Evolutionary conservation across 495 filamentous ascomycete species (phyloP).

Genomic region (Penicillium steckii): DNA sequence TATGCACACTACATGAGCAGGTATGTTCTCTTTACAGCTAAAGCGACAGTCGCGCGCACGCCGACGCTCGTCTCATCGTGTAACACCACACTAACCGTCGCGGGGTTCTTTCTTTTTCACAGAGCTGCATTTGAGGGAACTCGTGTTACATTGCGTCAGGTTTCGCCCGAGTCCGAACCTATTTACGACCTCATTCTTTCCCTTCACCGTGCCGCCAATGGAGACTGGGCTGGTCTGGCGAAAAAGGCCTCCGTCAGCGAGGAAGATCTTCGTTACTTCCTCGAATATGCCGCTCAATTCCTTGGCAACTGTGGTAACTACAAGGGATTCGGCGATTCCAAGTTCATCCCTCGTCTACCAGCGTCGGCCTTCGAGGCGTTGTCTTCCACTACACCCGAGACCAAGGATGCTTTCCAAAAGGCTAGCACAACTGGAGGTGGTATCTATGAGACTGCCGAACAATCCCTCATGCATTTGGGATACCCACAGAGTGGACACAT

Average conservation of each 20-base stretch:
- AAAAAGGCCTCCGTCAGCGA: slow-evolving; percentile 67
- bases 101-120: slow-evolving; percentile 9
- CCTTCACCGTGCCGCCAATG: slow-evolving; percentile 68
- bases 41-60: neutral
- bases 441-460: slow-evolving; percentile 67
- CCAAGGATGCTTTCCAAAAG: slow-evolving; percentile 63
- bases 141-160: slow-evolving; percentile 81
- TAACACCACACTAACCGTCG: slow-evolving; percentile 7
- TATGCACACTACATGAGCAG: slow-evolving; percentile 93
- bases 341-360: slow-evolving; percentile 82
- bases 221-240: slow-evolving; percentile 75
- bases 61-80: neutral
- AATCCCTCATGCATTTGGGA: slow-evolving; percentile 77
- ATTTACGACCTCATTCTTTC: slow-evolving; percentile 91
- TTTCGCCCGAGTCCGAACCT: slow-evolving; percentile 83
- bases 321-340: slow-evolving; percentile 92
- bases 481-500: slow-evolving; percentile 81
- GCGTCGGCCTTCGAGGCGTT: slow-evolving; percentile 67
- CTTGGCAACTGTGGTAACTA: slow-evolving; percentile 93
- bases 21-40: slow-evolving; percentile 45
- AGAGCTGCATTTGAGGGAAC: slow-evolving; percentile 85
- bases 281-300: slow-evolving; percentile 87
- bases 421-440: slow-evolving; percentile 53
- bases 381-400: slow-evolving; percentile 59
- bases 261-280: slow-evolving; percentile 68